Evolutionary conservation across 2,329 filamentous ascomycete genomes (phyloP), one percentile per base, ranked within the genome.

Genomic region (Talaromyces albobiverticillius): DNA sequence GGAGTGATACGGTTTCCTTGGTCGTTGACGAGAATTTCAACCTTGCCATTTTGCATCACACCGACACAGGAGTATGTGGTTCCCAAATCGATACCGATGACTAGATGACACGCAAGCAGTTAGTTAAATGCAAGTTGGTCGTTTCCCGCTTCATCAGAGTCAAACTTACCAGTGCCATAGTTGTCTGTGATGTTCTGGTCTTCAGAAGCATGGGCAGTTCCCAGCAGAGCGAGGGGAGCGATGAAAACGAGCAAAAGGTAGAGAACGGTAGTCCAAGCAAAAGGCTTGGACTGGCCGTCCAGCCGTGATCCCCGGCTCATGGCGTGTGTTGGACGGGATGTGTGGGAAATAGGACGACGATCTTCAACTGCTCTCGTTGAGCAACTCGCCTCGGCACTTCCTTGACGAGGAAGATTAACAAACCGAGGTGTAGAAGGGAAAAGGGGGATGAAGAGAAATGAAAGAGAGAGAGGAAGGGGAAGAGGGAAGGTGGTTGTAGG

Each of bases 1-100:
- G 91, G 91, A 66, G 91, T 95, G 65, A 95, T 95, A 80, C 90
- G 89, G 85, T 95, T 91, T 82, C 90, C 90, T 82, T 95, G 91
- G 77, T 96, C 90, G 81, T 96, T 96, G 77, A 90, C 89, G 66
- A 96, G 82, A 79, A 96, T 96, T 71, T 96, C 90, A 65, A 96
- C 90, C 78, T 93, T 94, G 74, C 91, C 91, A 73, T 90, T 89
- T 73, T 92, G 88, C 90, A 95, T 95, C 73, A 95, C 90, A 87
- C 89, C 91, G 67, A 95, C 90, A 77, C 91, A 95, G 68, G 81
- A 84, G 73, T 84, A 84, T 62, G 91, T 96, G 50, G 91, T 96
- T 78, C 91, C 91, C 71, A 96, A 77, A 86, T 95, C 90, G 78
- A 96, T 96, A 85, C 91, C 91, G 68, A 96, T 92, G 65, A 96